Base-by-base conservation (phyloP, 768 basidiomycete genomes). In the Hemileccinum rubropunctum region DNA sequence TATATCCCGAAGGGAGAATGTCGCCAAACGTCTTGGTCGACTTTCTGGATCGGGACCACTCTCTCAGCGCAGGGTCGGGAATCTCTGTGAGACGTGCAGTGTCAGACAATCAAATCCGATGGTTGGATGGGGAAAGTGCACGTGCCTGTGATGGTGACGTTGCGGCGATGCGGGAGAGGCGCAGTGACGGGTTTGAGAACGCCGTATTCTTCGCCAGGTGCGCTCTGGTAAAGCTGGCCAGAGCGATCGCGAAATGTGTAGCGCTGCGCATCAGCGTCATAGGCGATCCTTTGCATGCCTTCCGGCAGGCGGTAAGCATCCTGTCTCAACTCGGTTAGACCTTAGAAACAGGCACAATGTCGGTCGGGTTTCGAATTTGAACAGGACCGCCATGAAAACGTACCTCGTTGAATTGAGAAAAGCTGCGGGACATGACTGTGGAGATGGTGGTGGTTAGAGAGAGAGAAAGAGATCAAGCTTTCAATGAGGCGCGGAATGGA, bases 241-340 rank as follows among this genome's bases (percentile, higher is more conserved):
- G 71, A 58, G 3, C 54, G 52, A 48, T 83, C 80, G 28, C 68
- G 61, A 43, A 81, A 83, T 4, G 72, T 76, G 50, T 81, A 82
- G 13, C 69, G 64, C n/a, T 69, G 60, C 0, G 75, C 72, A 47
- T 83, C 81, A 0, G 78, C 71, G 52, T 83, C 81, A 48, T 82
- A 83, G 2, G 65, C 76, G 11, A 79, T 68, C 6, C 81, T 71
- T 44, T 67, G 71, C 58, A 81, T 67, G 26, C 80, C 80, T 27
- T 69, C 70, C 8, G 68, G 68, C 33, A 69, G 68, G 36, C 68
- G 68, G 43, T 49, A 55, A 52, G 62, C 14, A 47, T 73, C 76
- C 73, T 75, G 42, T 48, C 32, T n/a, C 33, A 49, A 41, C 9
- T 51, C 42, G 41, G 39, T 11, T 17, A 48, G 47, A 23, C 10